Base-by-base conservation (phyloP, 495 filamentous ascomycete genomes). In the Penicillium ochrochloron region DNA sequence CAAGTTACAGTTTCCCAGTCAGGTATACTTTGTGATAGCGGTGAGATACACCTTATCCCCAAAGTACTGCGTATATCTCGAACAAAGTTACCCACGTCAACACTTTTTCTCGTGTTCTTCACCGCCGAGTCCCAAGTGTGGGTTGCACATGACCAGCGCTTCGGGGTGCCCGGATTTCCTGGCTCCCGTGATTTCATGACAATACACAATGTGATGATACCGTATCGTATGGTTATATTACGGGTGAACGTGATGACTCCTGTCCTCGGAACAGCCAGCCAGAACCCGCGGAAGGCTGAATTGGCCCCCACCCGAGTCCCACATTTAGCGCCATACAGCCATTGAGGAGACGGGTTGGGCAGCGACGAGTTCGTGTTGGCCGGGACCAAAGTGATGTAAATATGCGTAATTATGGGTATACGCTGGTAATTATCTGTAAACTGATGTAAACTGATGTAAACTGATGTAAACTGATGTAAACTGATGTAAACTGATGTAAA, bases 161-260 rank as follows among this genome's bases (percentile, higher is more conserved):
- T 56, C 60, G 60, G 60, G 60, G 57, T 62, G 60, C 12, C 52
- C 60, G 60, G 60, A 62, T 42, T 56, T 5, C 10, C 10, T 37
- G 23, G 5, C 31, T 50, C 48, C 59, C 33, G 59, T 61, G 46
- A 37, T 34, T 35, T 37, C 12, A 52, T 52, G 25, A 52, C 48
- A 31, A 15, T 15, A 52, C 48, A 27, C 2, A 6, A 31, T 25
- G 5, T 15, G 8, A 2, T 12, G 4, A 31, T 31, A 52, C 48
- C 0, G 25, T 52, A 52, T 14, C 2, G 5, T n/a, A 31, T 14
- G 7, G 23, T 12, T 14, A 31, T 31, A 3, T 10, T 52, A 31
- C 25, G 2, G 2, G 4, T 15, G 14, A 31, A 29, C 21, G 48
- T 31, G 48, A 52, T 52, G 48, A 31, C 48, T 31, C 48, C 12